Base-by-base conservation (phyloP, 2,329 filamentous ascomycete species). In the Rhynchosporium graminicola region DNA sequence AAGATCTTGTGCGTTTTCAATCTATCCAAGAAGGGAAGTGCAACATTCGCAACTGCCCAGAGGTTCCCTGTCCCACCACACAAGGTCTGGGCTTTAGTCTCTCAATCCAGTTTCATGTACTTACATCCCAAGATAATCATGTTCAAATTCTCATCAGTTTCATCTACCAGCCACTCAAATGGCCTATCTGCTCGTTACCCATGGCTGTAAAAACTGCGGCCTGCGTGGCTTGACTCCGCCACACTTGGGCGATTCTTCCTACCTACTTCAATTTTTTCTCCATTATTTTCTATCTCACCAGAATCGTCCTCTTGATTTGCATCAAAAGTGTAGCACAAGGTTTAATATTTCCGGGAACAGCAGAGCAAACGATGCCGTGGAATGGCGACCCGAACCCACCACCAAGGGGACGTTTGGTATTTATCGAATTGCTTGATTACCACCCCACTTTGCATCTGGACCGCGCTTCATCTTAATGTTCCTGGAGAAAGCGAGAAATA, bases 271-370 rank as follows among this genome's bases (percentile, higher is more conserved):
- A 42, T 42, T 42, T 1, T 6, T 12, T 42, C 9, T 7, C 40
- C 10, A 9, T 15, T 42, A 15, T 9, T 12, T 5, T 42, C 15
- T 15, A 4, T 42, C 40, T 5, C 9, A 15, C 40, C 40, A 42
- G 40, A 42, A 42, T 12, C 40, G 15, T 15, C 40, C 6, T 15
- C 10, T 42, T 10, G 40, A 42, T 15, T 12, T 15, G 40, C 9
- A 42, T 15, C 10, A 42, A 4, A 4, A 42, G 3, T n/a, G 31
- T n/a, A 12, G 15, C 50, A 38, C 15, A 8, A 59, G 28, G 57
- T 50, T 59, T n/a, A 51, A 59, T 28, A 38, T 50, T 33, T 59
- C 51, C 29, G 57, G 57, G 10, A 59, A 59, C 36, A 56, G n/a
- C 36, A 51, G 20, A n/a, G 28, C 36, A n/a, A 31, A 42, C 28